A percentile compares a stretch with the other conserved stretches of the same genome.
Evolutionary conservation across 2,329 filamentous ascomycete genomes (phyloP).

Genomic region (Colletotrichum sp.): DNA sequence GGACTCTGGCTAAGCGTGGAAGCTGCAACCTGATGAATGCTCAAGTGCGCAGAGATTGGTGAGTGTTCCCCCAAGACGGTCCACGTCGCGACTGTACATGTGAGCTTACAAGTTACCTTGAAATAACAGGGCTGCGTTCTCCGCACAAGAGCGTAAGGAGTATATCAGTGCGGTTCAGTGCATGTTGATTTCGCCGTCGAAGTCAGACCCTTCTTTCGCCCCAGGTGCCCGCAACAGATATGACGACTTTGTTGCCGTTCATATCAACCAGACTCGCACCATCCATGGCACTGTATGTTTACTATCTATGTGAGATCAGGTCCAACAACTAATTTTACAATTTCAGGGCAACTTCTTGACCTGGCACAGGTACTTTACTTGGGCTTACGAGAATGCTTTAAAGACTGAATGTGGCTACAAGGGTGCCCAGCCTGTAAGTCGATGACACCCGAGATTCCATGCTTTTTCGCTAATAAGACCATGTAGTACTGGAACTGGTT

Average conservation of each 20-base stretch:
- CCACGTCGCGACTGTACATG: background rate
- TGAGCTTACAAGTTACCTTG: background rate
- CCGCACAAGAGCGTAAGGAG: constrained; percentile 22
- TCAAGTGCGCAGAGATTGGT: constrained; percentile 2
- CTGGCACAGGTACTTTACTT: constrained; percentile 21
- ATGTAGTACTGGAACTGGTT: constrained; percentile 40
- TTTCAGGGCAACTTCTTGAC: constrained; percentile 16
- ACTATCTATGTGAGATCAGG: background rate
- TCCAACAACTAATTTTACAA: background rate
- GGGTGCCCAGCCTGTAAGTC: constrained; percentile 16
- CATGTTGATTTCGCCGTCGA: constrained; percentile 9
- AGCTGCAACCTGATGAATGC: constrained; percentile 1
- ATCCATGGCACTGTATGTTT: constrained; percentile 11
- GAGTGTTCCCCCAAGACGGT: background rate
- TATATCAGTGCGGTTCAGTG: constrained; percentile 23
- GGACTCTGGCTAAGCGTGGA: background rate
- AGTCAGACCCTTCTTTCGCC: background rate
- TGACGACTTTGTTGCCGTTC: constrained; percentile 24
- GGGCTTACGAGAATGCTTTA: constrained; percentile 17
- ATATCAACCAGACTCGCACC: constrained; percentile 14
- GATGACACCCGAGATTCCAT: background rate
- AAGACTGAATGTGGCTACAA: constrained; percentile 22
- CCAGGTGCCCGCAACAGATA: constrained; percentile 16
- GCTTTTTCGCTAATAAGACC: background rate
- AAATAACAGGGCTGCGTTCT: constrained; percentile 24